Conservation (phyloP, 768 basidiomycete species). For the Russula sp. region DNA sequence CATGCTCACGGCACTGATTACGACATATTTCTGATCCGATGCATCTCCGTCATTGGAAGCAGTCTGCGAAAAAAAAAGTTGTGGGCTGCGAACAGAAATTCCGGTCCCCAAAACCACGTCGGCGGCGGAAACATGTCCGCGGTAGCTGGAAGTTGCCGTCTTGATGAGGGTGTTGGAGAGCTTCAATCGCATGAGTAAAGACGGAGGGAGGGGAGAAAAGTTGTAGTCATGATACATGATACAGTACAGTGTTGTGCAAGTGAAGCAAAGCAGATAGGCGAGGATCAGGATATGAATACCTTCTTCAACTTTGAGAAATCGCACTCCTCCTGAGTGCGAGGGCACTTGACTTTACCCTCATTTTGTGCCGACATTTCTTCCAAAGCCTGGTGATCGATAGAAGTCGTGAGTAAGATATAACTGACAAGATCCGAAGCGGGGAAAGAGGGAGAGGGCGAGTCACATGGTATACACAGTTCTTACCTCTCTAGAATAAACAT, state of each 20-base stretch:
- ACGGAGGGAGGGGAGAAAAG: background rate
- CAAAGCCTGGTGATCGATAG: slow-evolving; percentile 49
- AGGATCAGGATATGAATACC: slow-evolving; percentile 77
- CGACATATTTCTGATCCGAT: background rate
- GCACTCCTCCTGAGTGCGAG: slow-evolving; percentile 59
- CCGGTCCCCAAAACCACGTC: background rate
- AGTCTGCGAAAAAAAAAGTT: background rate
- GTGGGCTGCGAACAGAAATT: background rate
- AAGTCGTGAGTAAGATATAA: background rate
- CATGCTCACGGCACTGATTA: background rate
- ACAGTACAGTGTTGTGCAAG: background rate
- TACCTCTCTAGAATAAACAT: slow-evolving; percentile 92
- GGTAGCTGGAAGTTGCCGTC: background rate
- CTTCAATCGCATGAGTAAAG: background rate
- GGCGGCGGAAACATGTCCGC: too few species aligned
- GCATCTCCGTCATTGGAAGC: background rate
- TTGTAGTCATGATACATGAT: background rate
- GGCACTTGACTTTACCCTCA: slow-evolving; percentile 76
- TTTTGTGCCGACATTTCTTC: slow-evolving; percentile 82
- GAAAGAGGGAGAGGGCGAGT: background rate
- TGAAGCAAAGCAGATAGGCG: background rate
- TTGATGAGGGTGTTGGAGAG: background rate
- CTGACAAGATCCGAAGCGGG: background rate
- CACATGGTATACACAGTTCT: slow-evolving; percentile 24
- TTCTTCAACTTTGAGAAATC: slow-evolving; percentile 65